Percentiles rank a stretch among this genome's conserved stretches.
phyloP scores from a whole-genome alignment of 768 basidiomycete genomes.

The Lactarius hengduanensis region DNA sequence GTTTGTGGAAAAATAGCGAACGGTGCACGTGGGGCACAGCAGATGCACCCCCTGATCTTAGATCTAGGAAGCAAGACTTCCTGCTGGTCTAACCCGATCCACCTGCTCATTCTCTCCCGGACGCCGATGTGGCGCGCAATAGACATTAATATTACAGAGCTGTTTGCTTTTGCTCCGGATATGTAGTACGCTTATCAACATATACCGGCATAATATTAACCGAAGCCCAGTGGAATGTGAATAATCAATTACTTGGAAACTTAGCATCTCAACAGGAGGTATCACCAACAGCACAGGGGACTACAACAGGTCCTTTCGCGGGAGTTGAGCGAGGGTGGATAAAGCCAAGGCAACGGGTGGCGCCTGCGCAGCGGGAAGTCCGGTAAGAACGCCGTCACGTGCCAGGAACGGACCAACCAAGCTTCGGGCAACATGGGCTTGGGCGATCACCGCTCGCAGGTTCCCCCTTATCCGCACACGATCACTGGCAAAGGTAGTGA shows the following conservation, averaged over 20 bases:
- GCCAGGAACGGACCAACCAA: constrained; percentile 17
- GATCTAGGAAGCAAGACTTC: not conserved
- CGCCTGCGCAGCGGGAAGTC: not conserved
- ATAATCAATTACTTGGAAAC: not conserved
- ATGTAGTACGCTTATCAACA: not conserved
- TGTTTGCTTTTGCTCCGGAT: not conserved
- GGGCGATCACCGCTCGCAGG: constrained; percentile 7
- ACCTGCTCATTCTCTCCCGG: not conserved
- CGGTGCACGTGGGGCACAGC: constrained; percentile 17
- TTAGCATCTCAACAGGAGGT: not conserved
- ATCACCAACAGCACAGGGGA: constrained; percentile 10
- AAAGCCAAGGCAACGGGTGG: constrained; percentile 12
- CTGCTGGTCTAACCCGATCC: not conserved
- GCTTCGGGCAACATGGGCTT: constrained; percentile 22
- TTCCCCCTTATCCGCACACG: not conserved
- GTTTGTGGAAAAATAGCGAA: not conserved
- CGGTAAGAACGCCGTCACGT: constrained; percentile 4
- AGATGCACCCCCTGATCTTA: constrained; percentile 8
- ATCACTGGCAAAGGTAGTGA: constrained; percentile 16
- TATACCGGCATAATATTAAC: not conserved
- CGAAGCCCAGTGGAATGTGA: too few species aligned
- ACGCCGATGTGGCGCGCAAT: not conserved
- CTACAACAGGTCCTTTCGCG: not conserved
- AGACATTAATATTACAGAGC: not conserved
- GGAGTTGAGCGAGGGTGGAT: constrained; percentile 12